Conservation (phyloP, 192 early-diverging fungal genomes). For the Kickxella alabastrina region DNA sequence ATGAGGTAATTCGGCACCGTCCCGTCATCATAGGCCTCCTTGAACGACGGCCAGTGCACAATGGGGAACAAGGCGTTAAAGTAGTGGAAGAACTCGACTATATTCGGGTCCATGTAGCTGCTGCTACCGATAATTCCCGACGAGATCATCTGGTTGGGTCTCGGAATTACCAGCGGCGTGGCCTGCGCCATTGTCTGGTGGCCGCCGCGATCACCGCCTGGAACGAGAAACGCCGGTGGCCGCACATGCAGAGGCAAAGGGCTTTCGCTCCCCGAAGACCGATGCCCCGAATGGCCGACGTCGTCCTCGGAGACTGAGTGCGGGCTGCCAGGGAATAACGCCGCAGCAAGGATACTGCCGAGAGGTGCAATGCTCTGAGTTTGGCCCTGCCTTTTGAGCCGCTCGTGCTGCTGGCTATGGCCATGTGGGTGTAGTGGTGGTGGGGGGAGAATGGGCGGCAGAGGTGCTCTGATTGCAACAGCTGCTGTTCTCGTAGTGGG, state of each 20-base stretch:
- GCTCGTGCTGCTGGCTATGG: slow-evolving; percentile 12
- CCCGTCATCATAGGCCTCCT: slow-evolving; percentile 52
- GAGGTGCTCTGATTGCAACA: slow-evolving; percentile 5
- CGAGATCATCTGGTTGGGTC: slow-evolving; percentile 25
- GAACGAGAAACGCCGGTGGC: slow-evolving; percentile 43
- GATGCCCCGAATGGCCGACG: slow-evolving; percentile 34
- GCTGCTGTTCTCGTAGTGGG: slow-evolving; percentile 8
- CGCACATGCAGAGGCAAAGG: slow-evolving; percentile 36
- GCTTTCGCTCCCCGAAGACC: slow-evolving; percentile 49
- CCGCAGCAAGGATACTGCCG: slow-evolving; percentile 38
- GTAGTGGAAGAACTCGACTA: slow-evolving; percentile 52
- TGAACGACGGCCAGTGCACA: slow-evolving; percentile 53
- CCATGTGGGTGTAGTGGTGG: slow-evolving; percentile 9
- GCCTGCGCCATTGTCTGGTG: slow-evolving; percentile 49
- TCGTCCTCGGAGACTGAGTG: slow-evolving; percentile 41
- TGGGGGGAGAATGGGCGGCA: slow-evolving; percentile 38
- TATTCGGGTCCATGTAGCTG: slow-evolving; percentile 49
- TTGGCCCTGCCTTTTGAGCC: slow-evolving; percentile 8
- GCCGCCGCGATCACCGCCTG: slow-evolving; percentile 44
- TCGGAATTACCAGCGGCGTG: slow-evolving; percentile 44
- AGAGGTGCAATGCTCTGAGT: slow-evolving; percentile 38
- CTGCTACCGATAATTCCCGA: slow-evolving; percentile 8
- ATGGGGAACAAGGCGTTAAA: slow-evolving; percentile 52
- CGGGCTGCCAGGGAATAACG: slow-evolving; percentile 48
- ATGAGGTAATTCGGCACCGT: slow-evolving; percentile 54